phyloP scores from a whole-genome alignment of 495 filamentous ascomycete species.

The Penicillium canariense region DNA sequence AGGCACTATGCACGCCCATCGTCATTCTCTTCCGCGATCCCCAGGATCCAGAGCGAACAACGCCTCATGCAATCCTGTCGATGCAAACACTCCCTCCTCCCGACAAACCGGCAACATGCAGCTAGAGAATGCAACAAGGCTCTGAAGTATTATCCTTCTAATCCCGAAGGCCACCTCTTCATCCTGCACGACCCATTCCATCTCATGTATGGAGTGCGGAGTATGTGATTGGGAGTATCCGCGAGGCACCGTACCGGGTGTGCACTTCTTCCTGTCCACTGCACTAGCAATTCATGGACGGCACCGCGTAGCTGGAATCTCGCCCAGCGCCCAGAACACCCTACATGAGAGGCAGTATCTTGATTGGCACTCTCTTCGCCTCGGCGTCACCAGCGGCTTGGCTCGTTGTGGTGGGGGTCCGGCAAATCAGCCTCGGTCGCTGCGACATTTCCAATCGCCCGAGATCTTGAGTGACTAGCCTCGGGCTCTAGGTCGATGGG shows the following conservation, averaged over 20 bases:
- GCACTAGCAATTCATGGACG: no score
- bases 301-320: no score
- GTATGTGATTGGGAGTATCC: background rate
- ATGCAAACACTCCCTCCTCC: background rate
- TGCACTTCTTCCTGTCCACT: background rate
- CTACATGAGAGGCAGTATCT: background rate
- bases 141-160: background rate
- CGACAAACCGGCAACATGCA: constrained; percentile 5
- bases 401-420: background rate
- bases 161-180: background rate
- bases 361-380: constrained; percentile 8
- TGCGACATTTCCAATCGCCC: constrained; percentile 8
- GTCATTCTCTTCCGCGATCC: background rate
- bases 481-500: background rate
- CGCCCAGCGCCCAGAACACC: no score
- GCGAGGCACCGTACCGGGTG: background rate
- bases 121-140: constrained; percentile 6
- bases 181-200: background rate
- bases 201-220: background rate
- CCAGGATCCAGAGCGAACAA: background rate
- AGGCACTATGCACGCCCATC: background rate
- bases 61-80: background rate
- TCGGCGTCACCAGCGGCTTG: background rate
- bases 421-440: constrained; percentile 9
- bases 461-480: constrained; percentile 9